Conservation (phyloP, 371 early-diverging fungal genomes). For the Mortierella polycephala region DNA sequence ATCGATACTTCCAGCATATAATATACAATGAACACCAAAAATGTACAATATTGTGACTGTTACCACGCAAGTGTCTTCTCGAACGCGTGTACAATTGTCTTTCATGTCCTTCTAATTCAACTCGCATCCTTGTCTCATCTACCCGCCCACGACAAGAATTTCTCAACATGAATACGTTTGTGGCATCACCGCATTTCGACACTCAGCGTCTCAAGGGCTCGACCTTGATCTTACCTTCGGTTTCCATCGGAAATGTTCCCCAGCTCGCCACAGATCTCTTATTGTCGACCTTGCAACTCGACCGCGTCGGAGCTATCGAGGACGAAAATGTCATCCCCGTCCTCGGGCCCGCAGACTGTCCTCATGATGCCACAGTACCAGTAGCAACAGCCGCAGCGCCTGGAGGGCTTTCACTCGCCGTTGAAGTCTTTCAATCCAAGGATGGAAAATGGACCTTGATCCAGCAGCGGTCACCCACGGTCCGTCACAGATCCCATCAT, state of each 20-base stretch:
- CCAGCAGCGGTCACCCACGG: constrained; percentile 69
- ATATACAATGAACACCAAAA: not conserved
- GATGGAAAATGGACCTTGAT: constrained; percentile 66
- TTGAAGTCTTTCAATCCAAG: constrained; percentile 65
- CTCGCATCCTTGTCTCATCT: not conserved
- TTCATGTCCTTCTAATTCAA: no score
- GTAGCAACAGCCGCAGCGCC: not conserved
- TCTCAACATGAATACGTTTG: constrained; percentile 57
- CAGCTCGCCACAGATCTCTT: constrained; percentile 79
- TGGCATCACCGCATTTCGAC: constrained; percentile 58
- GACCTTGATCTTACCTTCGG: constrained; percentile 70
- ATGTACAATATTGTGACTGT: no score
- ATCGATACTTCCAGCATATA: not conserved
- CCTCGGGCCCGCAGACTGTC: constrained; percentile 44
- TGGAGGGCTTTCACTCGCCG: constrained; percentile 27
- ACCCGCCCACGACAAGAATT: not conserved
- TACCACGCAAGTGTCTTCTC: no score
- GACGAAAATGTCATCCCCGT: constrained; percentile 69
- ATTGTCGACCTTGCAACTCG: constrained; percentile 70
- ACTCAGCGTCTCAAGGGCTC: constrained; percentile 54
- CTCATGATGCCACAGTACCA: constrained; percentile 19
- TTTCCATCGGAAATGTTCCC: constrained; percentile 86
- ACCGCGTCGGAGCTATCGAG: constrained; percentile 75
- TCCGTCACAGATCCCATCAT: constrained; percentile 41
- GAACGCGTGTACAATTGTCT: no score